Evolutionary conservation across 768 basidiomycete species (phyloP).

Genomic region (Hypholoma fasciculare): DNA sequence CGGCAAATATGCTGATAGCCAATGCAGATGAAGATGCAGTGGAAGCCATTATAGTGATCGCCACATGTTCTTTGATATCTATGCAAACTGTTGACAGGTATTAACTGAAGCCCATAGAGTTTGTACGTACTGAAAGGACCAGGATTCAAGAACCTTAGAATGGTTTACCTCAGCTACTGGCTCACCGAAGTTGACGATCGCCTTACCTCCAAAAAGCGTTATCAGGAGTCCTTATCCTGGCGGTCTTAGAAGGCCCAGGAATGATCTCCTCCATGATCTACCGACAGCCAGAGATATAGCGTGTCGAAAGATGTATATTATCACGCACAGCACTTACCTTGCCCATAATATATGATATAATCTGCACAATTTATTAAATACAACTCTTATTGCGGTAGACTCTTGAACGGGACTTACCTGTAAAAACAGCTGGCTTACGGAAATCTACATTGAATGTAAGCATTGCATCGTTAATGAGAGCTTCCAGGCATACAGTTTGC

Average conservation of each 20-base stretch:
- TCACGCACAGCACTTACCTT: background rate
- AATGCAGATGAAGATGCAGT: conserved; percentile 59
- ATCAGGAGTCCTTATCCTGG: conserved; percentile 27
- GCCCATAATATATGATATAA: conserved; percentile 5
- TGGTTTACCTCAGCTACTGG: background rate
- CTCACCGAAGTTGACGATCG: too few relatives aligned
- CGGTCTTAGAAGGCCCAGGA: conserved; percentile 31
- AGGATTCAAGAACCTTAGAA: conserved; percentile 47
- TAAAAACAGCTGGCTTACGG: conserved; percentile 49
- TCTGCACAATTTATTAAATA: background rate
- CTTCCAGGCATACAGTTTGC: conserved; percentile 35
- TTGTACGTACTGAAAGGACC: conserved; percentile 54
- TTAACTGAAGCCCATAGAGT: background rate
- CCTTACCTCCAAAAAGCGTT: conserved; percentile 41
- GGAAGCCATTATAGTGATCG: conserved; percentile 60
- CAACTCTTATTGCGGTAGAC: conserved; percentile 33
- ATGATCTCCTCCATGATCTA: conserved; percentile 35
- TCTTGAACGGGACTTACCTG: conserved; percentile 48
- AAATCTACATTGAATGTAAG: background rate
- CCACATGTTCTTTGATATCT: conserved; percentile 60
- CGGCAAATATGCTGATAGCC: conserved; percentile 61
- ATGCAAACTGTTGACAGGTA: background rate
- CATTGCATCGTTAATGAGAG: background rate
- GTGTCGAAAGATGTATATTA: background rate
- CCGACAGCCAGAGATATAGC: background rate